Base-by-base conservation (phyloP, 2,329 filamentous ascomycete genomes). In the Camillea tinctor region DNA sequence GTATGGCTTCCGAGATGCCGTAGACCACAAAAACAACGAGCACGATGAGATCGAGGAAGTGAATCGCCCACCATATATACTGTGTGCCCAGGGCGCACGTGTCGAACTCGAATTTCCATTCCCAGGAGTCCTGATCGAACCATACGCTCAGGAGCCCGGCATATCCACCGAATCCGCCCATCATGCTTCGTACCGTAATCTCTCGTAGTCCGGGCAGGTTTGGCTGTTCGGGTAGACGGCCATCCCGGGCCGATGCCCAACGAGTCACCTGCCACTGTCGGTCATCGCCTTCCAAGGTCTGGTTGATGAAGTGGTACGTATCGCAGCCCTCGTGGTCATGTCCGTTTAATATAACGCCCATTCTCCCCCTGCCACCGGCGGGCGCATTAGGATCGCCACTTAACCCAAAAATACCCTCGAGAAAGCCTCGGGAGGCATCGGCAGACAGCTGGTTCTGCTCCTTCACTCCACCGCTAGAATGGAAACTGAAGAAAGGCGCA, bases 251-350 rank as follows among this genome's bases (percentile, higher is more conserved):
- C 50, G 81, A 75, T 1, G 67, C 61, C 80, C 83, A 88, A 11
- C 74, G 73, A 17, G 72, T 73, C 0, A 79, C 78, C 67, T 85
- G 75, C 84, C 84, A 87, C 9, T 70, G 68, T 2, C 81, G 76
- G 13, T 82, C 77, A 1, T 72, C 72, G 0, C 71, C 75, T 52
- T 76, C 77, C 53, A 79, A 73, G 17, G 81, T 82, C 70, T 89
- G 87, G 74, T 91, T 88, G 72, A 92, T 82, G 69, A 84, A 94
- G 78, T 99, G 95, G 70, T 90, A 89, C 7, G 89, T 90, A 74
- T 98, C 93, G 72, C 95, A 99, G 6, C 95, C 95, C 67, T 91
- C 91, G 74, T 99, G 95, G 71, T 99, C 95, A 73, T 99, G 95
- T 0, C 95, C 95, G 54, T 93, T 97, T 48, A 99, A 77, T 23